Evolutionary conservation across 2,329 filamentous ascomycete genomes (phyloP), one percentile per base, ranked within the genome.

Genomic region (Lasiodiplodia citricola): DNA sequence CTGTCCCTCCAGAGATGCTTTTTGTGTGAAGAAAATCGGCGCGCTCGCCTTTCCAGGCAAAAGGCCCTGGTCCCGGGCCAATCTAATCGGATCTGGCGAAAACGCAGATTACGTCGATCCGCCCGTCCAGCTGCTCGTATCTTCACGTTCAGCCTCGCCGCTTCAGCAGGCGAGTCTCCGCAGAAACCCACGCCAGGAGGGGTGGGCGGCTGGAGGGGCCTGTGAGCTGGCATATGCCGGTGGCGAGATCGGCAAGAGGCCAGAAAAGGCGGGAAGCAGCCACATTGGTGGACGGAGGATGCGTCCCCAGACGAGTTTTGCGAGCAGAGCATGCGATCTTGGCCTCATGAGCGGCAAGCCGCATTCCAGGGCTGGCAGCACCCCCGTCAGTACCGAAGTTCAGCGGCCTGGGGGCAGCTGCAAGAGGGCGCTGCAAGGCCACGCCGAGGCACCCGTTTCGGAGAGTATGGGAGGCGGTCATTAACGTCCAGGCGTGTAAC

Each of bases 401-500:
- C 37, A 50, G 31, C 23, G 60, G 41, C 44, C 14, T 35, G 13
- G 44, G 44, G 60, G 31, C 60, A 52, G 60, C 60, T 64, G 60
- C 58, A 63, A 63, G 41, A 47, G 23, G 14, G 21, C 25, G 51
- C 64, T 58, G 64, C 65, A 67, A 67, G 65, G 65, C 65, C 28
- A 56, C 41, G 64, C 50, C 37, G 11, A 21, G 14, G 21, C 50
- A 35, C 23, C 52, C 50, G 37, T 67, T 58, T 56, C 51, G 51
- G 63, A 31, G 25, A 25, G 37, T 14, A 25, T 54, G 31, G 35
- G 56, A 23, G 44, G 56, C 28, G 47, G 31, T 65, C 67, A 68
- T 65, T 38, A 68, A 68, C 67, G 67, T 54, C 67, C 25, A 31
- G 31, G 60, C 60, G 58, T 68, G 67, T 62, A 68, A 68, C 67